Base-by-base conservation (phyloP, 1,139 yeast genomes). In the Sugiyamaella xylanicola region DNA sequence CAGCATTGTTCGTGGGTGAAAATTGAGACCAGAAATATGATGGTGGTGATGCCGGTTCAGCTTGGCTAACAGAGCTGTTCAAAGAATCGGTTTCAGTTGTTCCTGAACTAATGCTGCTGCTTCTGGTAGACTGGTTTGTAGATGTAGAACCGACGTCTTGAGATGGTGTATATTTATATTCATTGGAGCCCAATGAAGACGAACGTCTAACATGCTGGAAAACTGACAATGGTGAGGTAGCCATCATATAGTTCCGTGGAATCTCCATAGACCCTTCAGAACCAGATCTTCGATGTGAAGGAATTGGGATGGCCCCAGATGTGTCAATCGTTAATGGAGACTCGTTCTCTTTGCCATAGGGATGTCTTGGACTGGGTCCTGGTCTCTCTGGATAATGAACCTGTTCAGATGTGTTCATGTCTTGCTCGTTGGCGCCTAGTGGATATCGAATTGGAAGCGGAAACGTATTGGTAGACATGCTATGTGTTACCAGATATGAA, bases 181-280 rank as follows among this genome's bases (percentile, higher is more conserved):
- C 52, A 35, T 40, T 48, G 8, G 52, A 40, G 13, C 43, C 47
- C 22, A 47, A n/a, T 4, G 51, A 41, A n/a, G 45, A 32, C 1
- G 48, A 42, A 27, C 47, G 27, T 11, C 60, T 53, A 20, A 57
- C 37, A 42, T 57, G 60, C 36, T 55, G 56, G 22, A 42, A 53
- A 19, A 51, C 49, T 15, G 60, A 41, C 21, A 56, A 29, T 15
- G 55, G 55, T 17, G 56, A 46, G 4, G 47, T 27, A 22, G 56
- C 47, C 42, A 56, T 36, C 29, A 46, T 36, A 17, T 25, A 37
- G 22, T 44, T 53, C 2, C 53, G 48, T 5, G 53, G 53, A 32
- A 44, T 39, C 4, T 53, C 53, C n/a, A 53, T n/a, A 13, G 53
- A 49, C 21, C 56, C 48, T 13, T 53, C 56, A 1, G 56, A 53